Conservation (phyloP, 2,329 filamentous ascomycete species). For the Alternaria viburni region DNA sequence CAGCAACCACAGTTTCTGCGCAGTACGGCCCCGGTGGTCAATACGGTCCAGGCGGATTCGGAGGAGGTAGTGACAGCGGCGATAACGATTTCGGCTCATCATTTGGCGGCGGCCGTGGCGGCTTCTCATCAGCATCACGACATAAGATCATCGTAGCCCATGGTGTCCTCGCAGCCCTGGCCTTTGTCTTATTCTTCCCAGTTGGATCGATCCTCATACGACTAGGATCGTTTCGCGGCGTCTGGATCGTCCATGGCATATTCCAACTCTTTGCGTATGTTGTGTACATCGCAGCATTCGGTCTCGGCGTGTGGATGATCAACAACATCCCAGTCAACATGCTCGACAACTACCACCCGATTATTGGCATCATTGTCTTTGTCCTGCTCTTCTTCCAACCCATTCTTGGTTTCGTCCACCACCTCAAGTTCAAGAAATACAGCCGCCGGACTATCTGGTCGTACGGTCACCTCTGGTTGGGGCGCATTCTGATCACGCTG, state of each 20-base stretch:
- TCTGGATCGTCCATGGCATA: slow-evolving; percentile 51
- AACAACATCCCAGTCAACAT: slow-evolving; percentile 35
- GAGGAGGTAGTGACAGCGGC: slow-evolving; percentile 5
- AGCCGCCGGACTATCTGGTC: slow-evolving; percentile 55
- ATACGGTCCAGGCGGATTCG: slow-evolving; percentile 15
- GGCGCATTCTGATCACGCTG: slow-evolving; percentile 57
- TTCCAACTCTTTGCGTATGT: slow-evolving; percentile 58
- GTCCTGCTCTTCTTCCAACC: slow-evolving; percentile 62
- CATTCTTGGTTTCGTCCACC: slow-evolving; percentile 59
- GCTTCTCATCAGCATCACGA: slow-evolving; percentile 11
- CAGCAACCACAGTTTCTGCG: slow-evolving; percentile 19
- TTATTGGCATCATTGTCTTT: slow-evolving; percentile 62
- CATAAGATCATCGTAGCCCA: slow-evolving; percentile 49
- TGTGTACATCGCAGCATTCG: slow-evolving; percentile 57
- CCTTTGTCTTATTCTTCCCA: slow-evolving; percentile 54
- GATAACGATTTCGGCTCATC: slow-evolving; percentile 2
- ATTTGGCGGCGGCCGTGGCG: slow-evolving; percentile 7
- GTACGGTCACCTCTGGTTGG: slow-evolving; percentile 62
- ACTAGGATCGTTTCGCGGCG: slow-evolving; percentile 48
- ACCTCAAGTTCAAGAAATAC: slow-evolving; percentile 57
- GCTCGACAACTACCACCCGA: slow-evolving; percentile 54
- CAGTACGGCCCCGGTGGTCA: slow-evolving; percentile 15
- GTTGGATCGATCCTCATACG: slow-evolving; percentile 53
- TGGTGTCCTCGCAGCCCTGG: slow-evolving; percentile 51
- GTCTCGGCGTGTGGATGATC: slow-evolving; percentile 59